A percentile compares a stretch with the other conserved stretches of the same genome.
Conservation (phyloP, 177 flowering plant genomes). For the Vitis hybrid region DNA sequence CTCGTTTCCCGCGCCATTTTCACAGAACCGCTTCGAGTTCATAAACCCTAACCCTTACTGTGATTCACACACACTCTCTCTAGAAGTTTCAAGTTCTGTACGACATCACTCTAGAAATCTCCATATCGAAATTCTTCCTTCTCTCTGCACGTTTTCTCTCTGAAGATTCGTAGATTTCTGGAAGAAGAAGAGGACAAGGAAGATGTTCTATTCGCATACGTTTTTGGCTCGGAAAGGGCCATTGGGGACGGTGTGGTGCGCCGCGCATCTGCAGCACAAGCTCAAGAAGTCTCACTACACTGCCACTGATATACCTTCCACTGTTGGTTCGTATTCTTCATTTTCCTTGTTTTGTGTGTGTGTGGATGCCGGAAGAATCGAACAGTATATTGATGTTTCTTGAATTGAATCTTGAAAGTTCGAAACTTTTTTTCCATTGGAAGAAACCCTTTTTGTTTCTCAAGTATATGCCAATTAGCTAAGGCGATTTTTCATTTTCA, state of each 20-base stretch:
- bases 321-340: conserved; percentile 57
- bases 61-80: background rate
- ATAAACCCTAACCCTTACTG: background rate
- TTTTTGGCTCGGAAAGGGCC: conserved; percentile 54
- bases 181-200: background rate
- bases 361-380: no score
- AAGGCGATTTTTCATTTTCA: no score
- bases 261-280: conserved; percentile 57
- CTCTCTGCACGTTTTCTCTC: background rate
- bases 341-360: background rate
- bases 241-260: conserved; percentile 62
- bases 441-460: no score
- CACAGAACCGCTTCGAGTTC: background rate
- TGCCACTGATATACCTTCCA: conserved; percentile 55
- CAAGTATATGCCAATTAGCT: no score
- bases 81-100: background rate
- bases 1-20: conserved; percentile 19
- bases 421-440: background rate
- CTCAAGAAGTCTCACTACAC: conserved; percentile 29
- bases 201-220: conserved; percentile 44
- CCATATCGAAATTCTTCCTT: background rate
- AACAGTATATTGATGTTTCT: background rate
- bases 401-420: background rate
- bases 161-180: background rate
- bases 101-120: background rate